These are phyloP conservation scores for Knoxia roxburghii DNA, from an alignment of 257 asterid species.

Conservation along the genomic window DNA sequence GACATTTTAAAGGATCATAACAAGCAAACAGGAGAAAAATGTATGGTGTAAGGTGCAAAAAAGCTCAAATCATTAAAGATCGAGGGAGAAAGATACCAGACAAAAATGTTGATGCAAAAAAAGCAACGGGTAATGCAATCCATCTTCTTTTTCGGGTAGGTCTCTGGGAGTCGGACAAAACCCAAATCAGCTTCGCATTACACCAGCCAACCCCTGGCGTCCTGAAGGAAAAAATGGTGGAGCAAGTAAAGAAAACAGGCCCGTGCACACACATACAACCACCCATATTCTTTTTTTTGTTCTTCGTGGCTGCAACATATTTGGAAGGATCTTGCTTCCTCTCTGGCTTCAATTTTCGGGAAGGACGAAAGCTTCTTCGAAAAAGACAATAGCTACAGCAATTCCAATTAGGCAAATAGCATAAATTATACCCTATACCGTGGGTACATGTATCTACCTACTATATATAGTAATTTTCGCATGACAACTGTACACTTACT, in stretches of 20 bases:
- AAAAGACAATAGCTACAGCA: too few species aligned
- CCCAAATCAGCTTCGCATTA: constrained; percentile 20
- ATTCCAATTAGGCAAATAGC: too few species aligned
- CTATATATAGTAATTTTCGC: too few species aligned
- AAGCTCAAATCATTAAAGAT: constrained; percentile 28
- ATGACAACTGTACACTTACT: too few species aligned
- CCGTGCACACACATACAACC: neutral
- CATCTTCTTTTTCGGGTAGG: constrained; percentile 7
- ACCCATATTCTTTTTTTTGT: too few species aligned
- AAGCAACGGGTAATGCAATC: constrained; percentile 9
- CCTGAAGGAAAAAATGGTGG: constrained; percentile 4
- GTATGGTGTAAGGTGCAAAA: neutral
- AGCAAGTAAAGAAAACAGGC: constrained; percentile 5
- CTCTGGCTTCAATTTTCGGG: too few species aligned
- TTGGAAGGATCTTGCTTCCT: too few species aligned
- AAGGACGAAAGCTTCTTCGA: too few species aligned
- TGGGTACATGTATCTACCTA: too few species aligned
- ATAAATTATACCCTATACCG: too few species aligned
- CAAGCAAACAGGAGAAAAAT: constrained; percentile 26
- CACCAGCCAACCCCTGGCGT: constrained; percentile 27
- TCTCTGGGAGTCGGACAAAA: neutral
- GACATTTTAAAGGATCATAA: constrained; percentile 45
- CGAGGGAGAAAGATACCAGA: constrained; percentile 32
- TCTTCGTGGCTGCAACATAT: too few species aligned
- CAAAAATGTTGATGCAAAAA: too few species aligned